Percentiles rank a stretch among this genome's conserved stretches.
Conservation (phyloP, 345 rosid genomes). For the Salix caprea region DNA sequence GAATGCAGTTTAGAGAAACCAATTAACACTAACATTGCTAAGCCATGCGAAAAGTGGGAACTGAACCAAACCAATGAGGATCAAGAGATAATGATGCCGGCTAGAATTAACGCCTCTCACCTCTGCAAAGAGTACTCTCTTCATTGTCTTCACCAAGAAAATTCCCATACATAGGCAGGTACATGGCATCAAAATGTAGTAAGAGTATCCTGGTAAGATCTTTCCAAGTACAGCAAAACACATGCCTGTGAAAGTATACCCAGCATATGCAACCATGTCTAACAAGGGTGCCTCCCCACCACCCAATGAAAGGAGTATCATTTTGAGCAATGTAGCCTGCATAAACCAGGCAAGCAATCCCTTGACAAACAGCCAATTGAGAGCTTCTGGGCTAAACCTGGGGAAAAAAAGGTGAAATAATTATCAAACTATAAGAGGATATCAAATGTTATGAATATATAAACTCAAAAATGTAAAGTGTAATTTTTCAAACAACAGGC, state of each 20-base stretch:
- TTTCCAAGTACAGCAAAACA: constrained; percentile 73
- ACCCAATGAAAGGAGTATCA: constrained; percentile 72
- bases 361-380: constrained; percentile 84
- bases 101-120: constrained; percentile 82
- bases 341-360: constrained; percentile 87
- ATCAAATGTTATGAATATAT: too few species aligned
- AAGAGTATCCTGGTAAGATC: constrained; percentile 59
- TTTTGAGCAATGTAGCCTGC: constrained; percentile 78
- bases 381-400: constrained; percentile 90
- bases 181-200: constrained; percentile 80
- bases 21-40: constrained; percentile 81
- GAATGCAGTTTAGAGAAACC: constrained; percentile 55
- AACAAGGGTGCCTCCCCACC: constrained; percentile 89
- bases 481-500: too few species aligned
- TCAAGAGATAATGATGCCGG: constrained; percentile 83
- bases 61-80: constrained; percentile 83
- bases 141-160: constrained; percentile 95
- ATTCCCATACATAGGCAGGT: constrained; percentile 77
- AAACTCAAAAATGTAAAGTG: too few species aligned
- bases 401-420: not conserved
- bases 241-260: constrained; percentile 74
- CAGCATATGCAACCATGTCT: constrained; percentile 84
- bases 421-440: too few species aligned
- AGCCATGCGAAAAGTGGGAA: constrained; percentile 88
- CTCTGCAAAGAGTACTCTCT: constrained; percentile 88